phyloP scores from a whole-genome alignment of 2,329 filamentous ascomycete genomes.

The Botryosphaeria dothidea region DNA sequence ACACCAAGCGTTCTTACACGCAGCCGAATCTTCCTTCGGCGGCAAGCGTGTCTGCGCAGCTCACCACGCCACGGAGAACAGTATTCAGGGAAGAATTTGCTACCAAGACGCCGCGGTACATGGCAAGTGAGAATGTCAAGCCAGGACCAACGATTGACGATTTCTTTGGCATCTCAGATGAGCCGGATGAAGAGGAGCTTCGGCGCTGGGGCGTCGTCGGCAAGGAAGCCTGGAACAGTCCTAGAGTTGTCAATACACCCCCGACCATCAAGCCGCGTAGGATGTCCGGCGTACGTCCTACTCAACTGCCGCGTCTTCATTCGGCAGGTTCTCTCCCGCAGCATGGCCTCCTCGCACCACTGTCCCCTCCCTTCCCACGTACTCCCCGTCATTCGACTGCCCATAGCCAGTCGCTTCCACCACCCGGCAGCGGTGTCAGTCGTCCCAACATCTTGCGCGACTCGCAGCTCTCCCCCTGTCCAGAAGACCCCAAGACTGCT shows the following conservation, averaged over 20 bases:
- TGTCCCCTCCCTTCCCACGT: neutral
- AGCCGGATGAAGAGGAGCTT: neutral
- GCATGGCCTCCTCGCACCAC: neutral
- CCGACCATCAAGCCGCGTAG: neutral
- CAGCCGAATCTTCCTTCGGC: conserved; percentile 12
- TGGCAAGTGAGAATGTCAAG: neutral
- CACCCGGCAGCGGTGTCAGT: neutral
- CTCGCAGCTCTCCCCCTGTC: neutral
- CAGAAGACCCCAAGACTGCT: neutral
- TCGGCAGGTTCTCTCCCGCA: neutral
- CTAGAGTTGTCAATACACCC: neutral
- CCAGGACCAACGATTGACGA: neutral
- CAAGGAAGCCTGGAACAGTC: neutral
- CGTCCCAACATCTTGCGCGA: conserved; percentile 6
- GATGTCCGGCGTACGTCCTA: neutral
- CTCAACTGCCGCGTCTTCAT: neutral
- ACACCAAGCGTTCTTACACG: neutral
- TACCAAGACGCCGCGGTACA: neutral
- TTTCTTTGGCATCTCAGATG: neutral
- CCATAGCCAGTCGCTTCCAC: neutral
- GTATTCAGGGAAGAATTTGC: conserved; percentile 13
- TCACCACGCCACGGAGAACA: neutral
- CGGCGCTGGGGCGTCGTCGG: neutral
- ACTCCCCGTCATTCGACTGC: conserved; percentile 1
- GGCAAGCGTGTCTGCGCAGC: neutral